Conservation (phyloP, 2,329 filamentous ascomycete genomes). For the Cladobotryum mycophilum region DNA sequence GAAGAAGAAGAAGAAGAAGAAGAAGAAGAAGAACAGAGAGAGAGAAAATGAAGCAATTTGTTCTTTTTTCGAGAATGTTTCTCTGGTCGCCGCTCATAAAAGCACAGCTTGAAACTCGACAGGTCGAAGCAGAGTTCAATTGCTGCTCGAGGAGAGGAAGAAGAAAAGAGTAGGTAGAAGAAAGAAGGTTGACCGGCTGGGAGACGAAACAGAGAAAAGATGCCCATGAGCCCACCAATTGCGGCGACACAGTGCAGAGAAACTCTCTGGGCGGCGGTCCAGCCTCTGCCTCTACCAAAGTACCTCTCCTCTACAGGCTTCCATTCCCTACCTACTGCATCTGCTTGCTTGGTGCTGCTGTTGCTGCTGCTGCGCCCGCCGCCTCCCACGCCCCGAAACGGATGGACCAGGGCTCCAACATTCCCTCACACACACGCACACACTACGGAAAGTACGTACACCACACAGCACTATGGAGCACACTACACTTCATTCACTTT, state of each 20-base stretch:
- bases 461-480: too few relatives aligned
- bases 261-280: slow-evolving; percentile 4
- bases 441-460: too few relatives aligned
- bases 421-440: not conserved
- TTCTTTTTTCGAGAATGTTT: not conserved
- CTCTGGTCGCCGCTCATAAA: slow-evolving; percentile 20
- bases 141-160: slow-evolving; percentile 15
- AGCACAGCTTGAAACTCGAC: slow-evolving; percentile 11
- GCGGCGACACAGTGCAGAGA: slow-evolving; percentile 9
- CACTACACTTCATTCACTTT: too few relatives aligned
- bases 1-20: not conserved
- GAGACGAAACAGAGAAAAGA: slow-evolving; percentile 6
- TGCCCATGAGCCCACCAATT: slow-evolving; percentile 3
- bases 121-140: slow-evolving; percentile 9
- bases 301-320: too few relatives aligned
- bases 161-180: slow-evolving; percentile 14
- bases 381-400: slow-evolving; percentile 1
- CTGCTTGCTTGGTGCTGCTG: too few relatives aligned
- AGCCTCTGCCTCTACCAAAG: not conserved
- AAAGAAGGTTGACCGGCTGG: slow-evolving; percentile 18
- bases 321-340: too few relatives aligned
- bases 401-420: slow-evolving; percentile 5
- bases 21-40: too few relatives aligned
- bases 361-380: slow-evolving; percentile 9
- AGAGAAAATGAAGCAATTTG: too few relatives aligned